Conservation (phyloP, 768 basidiomycete species). For the Cystobasidium tubakii region DNA sequence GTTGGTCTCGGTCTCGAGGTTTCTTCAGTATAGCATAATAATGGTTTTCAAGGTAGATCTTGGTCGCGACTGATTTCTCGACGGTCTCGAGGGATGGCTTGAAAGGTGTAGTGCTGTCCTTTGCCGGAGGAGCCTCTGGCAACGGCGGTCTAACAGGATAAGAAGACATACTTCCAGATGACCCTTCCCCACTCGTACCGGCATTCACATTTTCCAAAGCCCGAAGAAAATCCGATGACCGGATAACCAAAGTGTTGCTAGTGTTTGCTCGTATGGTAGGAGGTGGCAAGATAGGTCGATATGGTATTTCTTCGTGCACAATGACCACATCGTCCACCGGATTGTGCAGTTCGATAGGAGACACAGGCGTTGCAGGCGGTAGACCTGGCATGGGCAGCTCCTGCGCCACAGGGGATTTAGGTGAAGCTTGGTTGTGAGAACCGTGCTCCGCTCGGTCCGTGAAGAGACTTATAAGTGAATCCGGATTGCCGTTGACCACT, state of each 20-base stretch:
- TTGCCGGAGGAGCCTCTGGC: background rate
- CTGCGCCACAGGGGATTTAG: background rate
- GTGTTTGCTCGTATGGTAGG: slow-evolving; percentile 21
- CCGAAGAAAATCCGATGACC: background rate
- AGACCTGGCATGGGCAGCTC: background rate
- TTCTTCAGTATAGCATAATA: slow-evolving; percentile 82
- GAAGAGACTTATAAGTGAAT: slow-evolving; percentile 30
- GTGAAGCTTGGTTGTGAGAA: background rate
- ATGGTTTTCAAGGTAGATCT: slow-evolving; percentile 88
- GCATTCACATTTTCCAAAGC: background rate
- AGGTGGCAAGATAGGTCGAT: slow-evolving; percentile 26
- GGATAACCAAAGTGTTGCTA: slow-evolving; percentile 37
- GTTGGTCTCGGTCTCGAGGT: slow-evolving; percentile 74
- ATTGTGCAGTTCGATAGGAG: background rate
- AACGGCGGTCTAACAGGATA: background rate
- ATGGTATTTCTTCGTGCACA: background rate
- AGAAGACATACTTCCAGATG: background rate
- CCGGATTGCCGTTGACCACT: slow-evolving; percentile 43
- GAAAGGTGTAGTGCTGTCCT: slow-evolving; percentile 55
- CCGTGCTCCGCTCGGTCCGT: background rate
- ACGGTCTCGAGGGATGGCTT: slow-evolving; percentile 81
- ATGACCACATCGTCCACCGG: slow-evolving; percentile 9
- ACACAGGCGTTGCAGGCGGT: background rate
- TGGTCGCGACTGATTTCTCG: slow-evolving; percentile 84
- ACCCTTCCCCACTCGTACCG: background rate